Evolutionary conservation across 306 rosid species (phyloP), one percentile per base, ranked within the genome.

Genomic region (Quercus ilex): DNA sequence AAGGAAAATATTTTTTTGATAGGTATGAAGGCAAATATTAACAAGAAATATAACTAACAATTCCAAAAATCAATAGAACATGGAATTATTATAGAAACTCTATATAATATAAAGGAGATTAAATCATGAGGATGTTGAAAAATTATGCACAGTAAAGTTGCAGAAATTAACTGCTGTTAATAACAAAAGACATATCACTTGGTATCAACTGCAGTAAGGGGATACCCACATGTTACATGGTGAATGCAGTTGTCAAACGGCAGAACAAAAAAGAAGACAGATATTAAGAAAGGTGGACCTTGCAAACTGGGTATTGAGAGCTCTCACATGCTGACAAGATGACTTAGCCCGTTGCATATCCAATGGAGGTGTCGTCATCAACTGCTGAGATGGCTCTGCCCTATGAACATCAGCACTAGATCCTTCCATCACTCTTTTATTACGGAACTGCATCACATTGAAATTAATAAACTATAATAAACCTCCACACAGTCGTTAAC

Each of bases 251-350:
- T 31, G 63, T 46, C 62, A 63, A 55, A 28, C 33, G 6, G 35
- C 1, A 43, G 33, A 46, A 62, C 38, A 49, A n/a, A 43, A 55
- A 23, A 23, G 23, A 74, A 74, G 58, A 55, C 57, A 65, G 19
- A 49, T n/a, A 72, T 77, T 49, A 77, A 76, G 62, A 82, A 86
- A 81, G 69, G 75, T 70, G 85, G 82, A 96, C 99, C 98, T 96
- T 83, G 97, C 97, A 79, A 96, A 96, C 83, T 96, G 98, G 87
- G 89, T 89, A 83, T 96, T 96, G 84, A 96, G 94, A 86, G 97
- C 98, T 90, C 99, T 90, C 93, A 96, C 99, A 85, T 96, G 99
- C 94, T 85, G 96, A 90, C 81, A 87, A 15, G 99, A 93, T 62
- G 93, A 89, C 83, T 86, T 96, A 1, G 99, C 99, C 79, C 84